phyloP scores from a whole-genome alignment of 441 rosid species.

The Flueggea neowawraea region DNA sequence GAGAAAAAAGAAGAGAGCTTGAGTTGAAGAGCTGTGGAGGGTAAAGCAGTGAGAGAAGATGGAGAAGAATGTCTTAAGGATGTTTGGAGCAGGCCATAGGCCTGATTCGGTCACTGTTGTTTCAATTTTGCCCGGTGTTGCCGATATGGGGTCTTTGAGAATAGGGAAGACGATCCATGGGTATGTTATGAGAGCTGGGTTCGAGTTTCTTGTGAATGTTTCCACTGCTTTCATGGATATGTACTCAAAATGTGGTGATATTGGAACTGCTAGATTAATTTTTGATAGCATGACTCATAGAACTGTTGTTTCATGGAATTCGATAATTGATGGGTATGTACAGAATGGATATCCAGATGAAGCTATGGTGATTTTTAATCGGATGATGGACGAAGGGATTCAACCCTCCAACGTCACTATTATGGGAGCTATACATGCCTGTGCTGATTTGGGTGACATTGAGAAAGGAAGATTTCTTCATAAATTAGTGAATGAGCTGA shows the following conservation, averaged over 20 bases:
- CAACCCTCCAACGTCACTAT: slow-evolving; percentile 80
- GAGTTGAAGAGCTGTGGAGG: too few species aligned
- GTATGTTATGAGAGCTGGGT: slow-evolving; percentile 57
- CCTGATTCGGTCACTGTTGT: slow-evolving; percentile 73
- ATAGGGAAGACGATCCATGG: slow-evolving; percentile 80
- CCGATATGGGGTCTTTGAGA: slow-evolving; percentile 48
- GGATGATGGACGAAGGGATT: slow-evolving; percentile 71
- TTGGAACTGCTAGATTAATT: slow-evolving; percentile 50
- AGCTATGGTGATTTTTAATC: slow-evolving; percentile 51
- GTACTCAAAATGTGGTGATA: slow-evolving; percentile 62
- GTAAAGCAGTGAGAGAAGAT: too few species aligned
- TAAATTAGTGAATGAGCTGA: slow-evolving; percentile 40
- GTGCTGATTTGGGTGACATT: slow-evolving; percentile 76
- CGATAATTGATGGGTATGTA: slow-evolving; percentile 77
- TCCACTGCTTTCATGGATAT: slow-evolving; percentile 77
- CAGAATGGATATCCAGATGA: slow-evolving; percentile 49
- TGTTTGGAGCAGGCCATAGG: slow-evolving; percentile 59
- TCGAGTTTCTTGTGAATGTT: slow-evolving; percentile 56
- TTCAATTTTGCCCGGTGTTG: slow-evolving; percentile 76
- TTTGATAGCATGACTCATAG: slow-evolving; percentile 50
- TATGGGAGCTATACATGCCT: slow-evolving; percentile 78
- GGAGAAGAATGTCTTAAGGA: slow-evolving; percentile 8
- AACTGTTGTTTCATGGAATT: slow-evolving; percentile 83
- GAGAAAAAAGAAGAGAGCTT: too few species aligned
- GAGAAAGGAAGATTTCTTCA: slow-evolving; percentile 66